Conservation (phyloP, 805 yeast genomes). For the Candida bentonensis region DNA sequence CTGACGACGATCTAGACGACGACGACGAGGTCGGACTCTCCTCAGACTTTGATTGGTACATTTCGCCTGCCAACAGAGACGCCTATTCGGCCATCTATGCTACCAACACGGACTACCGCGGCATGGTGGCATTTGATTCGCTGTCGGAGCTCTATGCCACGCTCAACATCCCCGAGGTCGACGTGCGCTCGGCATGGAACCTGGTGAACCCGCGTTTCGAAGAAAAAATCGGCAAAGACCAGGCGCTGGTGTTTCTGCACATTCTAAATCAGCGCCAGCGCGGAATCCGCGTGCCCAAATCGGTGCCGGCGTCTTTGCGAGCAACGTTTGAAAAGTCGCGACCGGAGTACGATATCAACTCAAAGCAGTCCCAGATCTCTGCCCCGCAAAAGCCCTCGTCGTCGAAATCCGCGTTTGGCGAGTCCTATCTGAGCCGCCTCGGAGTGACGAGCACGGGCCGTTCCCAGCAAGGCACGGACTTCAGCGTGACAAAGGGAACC, state of each 20-base stretch:
- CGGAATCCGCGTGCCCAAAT: constrained; percentile 73
- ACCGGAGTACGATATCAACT: constrained; percentile 42
- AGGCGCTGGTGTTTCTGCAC: constrained; percentile 76
- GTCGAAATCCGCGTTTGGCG: constrained; percentile 16
- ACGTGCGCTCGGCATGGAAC: constrained; percentile 85
- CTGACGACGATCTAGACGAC: constrained; percentile 26
- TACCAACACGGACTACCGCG: constrained; percentile 61
- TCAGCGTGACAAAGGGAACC: constrained; percentile 40
- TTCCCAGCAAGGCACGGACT: constrained; percentile 35
- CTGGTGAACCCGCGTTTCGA: constrained; percentile 81
- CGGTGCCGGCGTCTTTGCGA: constrained; percentile 85
- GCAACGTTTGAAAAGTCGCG: constrained; percentile 83
- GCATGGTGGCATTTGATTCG: constrained; percentile 64
- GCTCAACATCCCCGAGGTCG: constrained; percentile 70
- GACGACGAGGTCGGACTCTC: constrained; percentile 53
- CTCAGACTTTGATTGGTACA: constrained; percentile 88
- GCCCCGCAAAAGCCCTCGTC: constrained; percentile 5
- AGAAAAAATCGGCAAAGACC: constrained; percentile 87
- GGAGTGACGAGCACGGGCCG: constrained; percentile 26
- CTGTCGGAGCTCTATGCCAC: constrained; percentile 55
- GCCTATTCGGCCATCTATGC: constrained; percentile 69
- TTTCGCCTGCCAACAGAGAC: constrained; percentile 71
- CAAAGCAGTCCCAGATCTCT: constrained; percentile 35
- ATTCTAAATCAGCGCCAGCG: constrained; percentile 80
- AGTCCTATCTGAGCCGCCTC: constrained; percentile 19